Percentiles rank a stretch among this genome's conserved stretches.
phyloP scores from a whole-genome alignment of 192 early-diverging fungal species.

The Gryganskiella cystojenkinii region DNA sequence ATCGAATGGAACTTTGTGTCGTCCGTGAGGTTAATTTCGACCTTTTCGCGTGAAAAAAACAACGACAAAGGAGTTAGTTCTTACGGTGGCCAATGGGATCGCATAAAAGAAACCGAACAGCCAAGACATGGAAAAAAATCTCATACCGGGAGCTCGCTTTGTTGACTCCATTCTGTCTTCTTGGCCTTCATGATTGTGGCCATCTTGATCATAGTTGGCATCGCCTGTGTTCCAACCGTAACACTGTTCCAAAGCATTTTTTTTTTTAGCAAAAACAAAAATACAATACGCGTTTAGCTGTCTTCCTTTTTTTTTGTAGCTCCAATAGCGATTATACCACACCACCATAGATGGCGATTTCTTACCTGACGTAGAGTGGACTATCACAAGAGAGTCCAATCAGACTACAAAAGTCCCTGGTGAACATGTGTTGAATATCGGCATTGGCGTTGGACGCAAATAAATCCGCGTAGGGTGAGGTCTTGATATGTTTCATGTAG shows the following conservation, averaged over 20 bases:
- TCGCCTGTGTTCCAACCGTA: constrained; percentile 85
- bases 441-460: constrained; percentile 50
- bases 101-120: neutral
- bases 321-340: constrained; percentile 8
- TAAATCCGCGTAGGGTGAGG: constrained; percentile 61
- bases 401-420: constrained; percentile 82
- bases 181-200: constrained; percentile 88
- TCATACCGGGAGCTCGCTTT: constrained; percentile 87
- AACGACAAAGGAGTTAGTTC: neutral
- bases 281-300: neutral
- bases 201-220: constrained; percentile 95
- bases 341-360: constrained; percentile 45
- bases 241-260: constrained; percentile 53
- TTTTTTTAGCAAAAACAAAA: neutral
- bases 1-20: constrained; percentile 93
- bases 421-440: constrained; percentile 75
- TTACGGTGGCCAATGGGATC: neutral
- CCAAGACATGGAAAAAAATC: neutral
- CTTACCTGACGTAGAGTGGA: constrained; percentile 76
- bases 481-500: constrained; percentile 33
- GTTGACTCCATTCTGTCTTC: constrained; percentile 90
- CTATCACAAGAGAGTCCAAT: constrained; percentile 77
- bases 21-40: constrained; percentile 90
- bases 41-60: no score
- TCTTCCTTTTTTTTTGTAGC: no score